Evolutionary conservation across 2,329 filamentous ascomycete species (phyloP).

Genomic region (Ilyonectria mors-panacis): DNA sequence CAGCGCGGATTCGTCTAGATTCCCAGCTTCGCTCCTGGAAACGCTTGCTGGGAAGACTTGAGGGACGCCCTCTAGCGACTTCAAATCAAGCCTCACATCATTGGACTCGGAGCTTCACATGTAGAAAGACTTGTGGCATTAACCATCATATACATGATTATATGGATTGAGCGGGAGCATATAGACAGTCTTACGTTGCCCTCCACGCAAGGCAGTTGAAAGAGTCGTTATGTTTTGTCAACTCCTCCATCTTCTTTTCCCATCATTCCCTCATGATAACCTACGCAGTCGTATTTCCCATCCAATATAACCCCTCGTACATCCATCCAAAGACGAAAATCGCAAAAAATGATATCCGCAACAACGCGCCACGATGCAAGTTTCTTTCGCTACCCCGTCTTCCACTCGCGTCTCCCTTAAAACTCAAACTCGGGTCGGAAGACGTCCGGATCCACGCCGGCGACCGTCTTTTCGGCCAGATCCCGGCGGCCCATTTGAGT

Average conservation of each 20-base stretch:
- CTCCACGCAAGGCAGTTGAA: conserved; percentile 13
- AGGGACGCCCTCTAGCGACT: not conserved
- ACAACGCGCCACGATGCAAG: not conserved
- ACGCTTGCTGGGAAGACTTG: not conserved
- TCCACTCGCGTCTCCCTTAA: conserved; percentile 48
- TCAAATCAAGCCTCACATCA: not conserved
- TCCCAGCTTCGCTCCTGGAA: not conserved
- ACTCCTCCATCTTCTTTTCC: conserved; percentile 17
- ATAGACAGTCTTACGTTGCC: conserved; percentile 20
- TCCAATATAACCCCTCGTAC: conserved; percentile 11
- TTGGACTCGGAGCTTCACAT: not conserved
- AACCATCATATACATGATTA: not conserved
- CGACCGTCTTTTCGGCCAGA: conserved; percentile 87
- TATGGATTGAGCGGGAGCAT: conserved; percentile 7
- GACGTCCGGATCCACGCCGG: conserved; percentile 90
- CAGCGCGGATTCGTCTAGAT: not conserved
- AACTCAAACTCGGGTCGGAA: conserved; percentile 96
- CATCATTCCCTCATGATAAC: conserved; percentile 6
- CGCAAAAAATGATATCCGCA: conserved; percentile 1
- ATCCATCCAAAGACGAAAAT: conserved; percentile 1
- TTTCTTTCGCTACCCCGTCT: not conserved
- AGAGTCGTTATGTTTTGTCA: not conserved
- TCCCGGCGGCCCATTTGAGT: conserved; percentile 94
- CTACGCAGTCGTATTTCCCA: conserved; percentile 11
- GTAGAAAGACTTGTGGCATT: not conserved